phyloP scores from a whole-genome alignment of 2,329 filamentous ascomycete genomes.

The Taxawa tesnikishii region DNA sequence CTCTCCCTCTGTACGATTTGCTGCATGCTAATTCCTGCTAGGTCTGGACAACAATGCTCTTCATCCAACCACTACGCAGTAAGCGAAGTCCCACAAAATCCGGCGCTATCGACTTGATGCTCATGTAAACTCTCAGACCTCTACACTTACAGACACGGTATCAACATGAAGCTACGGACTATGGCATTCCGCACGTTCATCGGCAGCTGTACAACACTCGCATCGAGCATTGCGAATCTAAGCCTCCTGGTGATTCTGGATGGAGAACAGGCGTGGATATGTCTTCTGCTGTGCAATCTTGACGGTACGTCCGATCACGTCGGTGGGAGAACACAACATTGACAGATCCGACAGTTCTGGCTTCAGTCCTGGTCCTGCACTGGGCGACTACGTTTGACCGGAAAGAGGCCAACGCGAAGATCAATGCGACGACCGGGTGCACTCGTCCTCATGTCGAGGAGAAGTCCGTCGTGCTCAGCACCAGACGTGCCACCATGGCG shows the following conservation, averaged over 20 bases:
- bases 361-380: background rate
- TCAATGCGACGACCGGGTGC: too few species aligned
- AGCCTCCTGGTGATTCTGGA: constrained; percentile 45
- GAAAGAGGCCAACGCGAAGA: too few species aligned
- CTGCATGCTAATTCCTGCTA: constrained; percentile 11
- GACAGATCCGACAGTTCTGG: background rate
- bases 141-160: constrained; percentile 40
- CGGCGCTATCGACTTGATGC: too few species aligned
- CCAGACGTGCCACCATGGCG: too few species aligned
- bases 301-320: constrained; percentile 36
- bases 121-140: constrained; percentile 37
- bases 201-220: constrained; percentile 44
- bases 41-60: constrained; percentile 50
- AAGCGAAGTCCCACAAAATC: constrained; percentile 11
- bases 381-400: too few species aligned
- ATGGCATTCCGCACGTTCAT: constrained; percentile 48
- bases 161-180: constrained; percentile 33
- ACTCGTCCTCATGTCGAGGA: too few species aligned
- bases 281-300: constrained; percentile 52
- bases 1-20: constrained; percentile 3
- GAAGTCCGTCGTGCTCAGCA: too few species aligned
- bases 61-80: constrained; percentile 48
- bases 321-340: background rate
- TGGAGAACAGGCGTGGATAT: constrained; percentile 54
- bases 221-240: constrained; percentile 48